These are phyloP conservation scores for Areca catechu DNA, from an alignment of 176 grass and related monocot species.

Conservation along the genomic window DNA sequence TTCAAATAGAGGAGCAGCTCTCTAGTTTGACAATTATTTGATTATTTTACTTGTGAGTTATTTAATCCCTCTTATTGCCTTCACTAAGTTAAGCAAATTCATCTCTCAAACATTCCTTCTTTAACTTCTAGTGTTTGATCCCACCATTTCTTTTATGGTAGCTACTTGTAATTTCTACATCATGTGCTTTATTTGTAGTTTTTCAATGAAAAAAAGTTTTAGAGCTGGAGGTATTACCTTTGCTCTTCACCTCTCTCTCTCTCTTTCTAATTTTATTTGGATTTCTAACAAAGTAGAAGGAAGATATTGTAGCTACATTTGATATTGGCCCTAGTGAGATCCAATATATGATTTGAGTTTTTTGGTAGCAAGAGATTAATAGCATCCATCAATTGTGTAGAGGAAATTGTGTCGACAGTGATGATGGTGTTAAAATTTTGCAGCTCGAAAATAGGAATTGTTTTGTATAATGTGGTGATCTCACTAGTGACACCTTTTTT, in stretches of 20 bases:
- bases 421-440: constrained; percentile 19
- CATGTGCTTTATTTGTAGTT: constrained; percentile 41
- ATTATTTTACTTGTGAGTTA: constrained; percentile 62
- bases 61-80: neutral
- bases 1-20: constrained; percentile 5
- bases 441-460: constrained; percentile 6
- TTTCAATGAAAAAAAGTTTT: constrained; percentile 64
- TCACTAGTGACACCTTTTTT: constrained; percentile 40
- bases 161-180: constrained; percentile 43
- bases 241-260: too few species aligned
- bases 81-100: neutral
- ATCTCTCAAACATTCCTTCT: neutral
- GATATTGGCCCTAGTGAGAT: too few species aligned
- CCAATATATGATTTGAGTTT: neutral
- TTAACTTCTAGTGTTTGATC: constrained; percentile 17
- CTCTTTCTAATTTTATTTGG: too few species aligned
- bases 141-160: constrained; percentile 32
- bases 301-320: too few species aligned
- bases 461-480: constrained; percentile 31
- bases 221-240: constrained; percentile 44
- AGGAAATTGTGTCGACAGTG: constrained; percentile 11
- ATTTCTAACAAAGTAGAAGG: too few species aligned
- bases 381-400: constrained; percentile 28
- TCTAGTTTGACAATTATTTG: constrained; percentile 50
- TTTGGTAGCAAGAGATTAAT: constrained; percentile 46